Evolutionary conservation across 1,284 basidiomycete genomes (phyloP), one percentile per base, ranked within the genome.

Genomic region (Omphalotus olearius): DNA sequence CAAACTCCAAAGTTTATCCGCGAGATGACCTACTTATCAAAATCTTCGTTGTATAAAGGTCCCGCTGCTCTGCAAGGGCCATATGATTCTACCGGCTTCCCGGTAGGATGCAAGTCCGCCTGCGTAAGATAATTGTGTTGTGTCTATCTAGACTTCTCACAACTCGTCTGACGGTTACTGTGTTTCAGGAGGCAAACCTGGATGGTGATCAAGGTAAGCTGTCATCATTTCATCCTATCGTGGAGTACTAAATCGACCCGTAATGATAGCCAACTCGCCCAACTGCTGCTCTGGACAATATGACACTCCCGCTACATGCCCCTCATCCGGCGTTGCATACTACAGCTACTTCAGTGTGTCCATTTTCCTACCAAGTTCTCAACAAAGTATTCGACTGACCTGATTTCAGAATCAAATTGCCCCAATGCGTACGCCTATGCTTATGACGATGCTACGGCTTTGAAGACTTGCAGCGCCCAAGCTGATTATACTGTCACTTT

Each of bases 71-170:
- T 83, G 40, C 72, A 74, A 57, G 82, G 81, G 6, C 80, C 81
- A 0, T 76, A 65, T 56, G 78, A 83, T 61, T 66, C 73, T 4
- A 62, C 66, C 28, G 82, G 83, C 5, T 73, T 74, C 62, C 72
- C 76, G 6, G 74, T 83, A 1, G 83, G 82, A 4, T 85, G 83
- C 69, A 78, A 77, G 62, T 78, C 74, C 47, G 78, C 83, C 1
- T 86, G 83, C 63, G 50, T 45, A 41, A 33, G 54, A 59, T 10
- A 17, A 44, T 4, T 5, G 41, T 18, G n/a, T 44, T 7, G 13
- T 17, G 10, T 25, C 16, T 9, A 18, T 10, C 16, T 20, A 4
- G 6, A 38, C 33, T 44, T 7, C n/a, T 36, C 18, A 2, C 5
- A 23, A 23, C 23, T 23, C 23, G 5, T 23, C 5, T 23, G 23